Evolutionary conservation across 345 rosid species (phyloP).

Genomic region (Zanthoxylum bungeanum): DNA sequence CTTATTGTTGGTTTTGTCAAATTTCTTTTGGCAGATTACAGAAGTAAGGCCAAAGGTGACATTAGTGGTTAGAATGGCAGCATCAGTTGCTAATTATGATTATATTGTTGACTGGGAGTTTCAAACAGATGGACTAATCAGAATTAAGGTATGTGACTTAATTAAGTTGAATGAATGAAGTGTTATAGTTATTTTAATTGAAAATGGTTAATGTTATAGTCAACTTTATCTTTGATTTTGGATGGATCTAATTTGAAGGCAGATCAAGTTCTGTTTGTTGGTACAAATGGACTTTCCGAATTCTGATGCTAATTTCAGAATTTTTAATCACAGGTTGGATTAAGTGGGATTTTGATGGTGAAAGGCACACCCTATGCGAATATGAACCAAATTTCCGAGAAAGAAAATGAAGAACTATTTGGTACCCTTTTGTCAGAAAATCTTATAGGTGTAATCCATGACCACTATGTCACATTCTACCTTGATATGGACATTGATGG

Average conservation of each 20-base stretch:
- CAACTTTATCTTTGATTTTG: not conserved
- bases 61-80: constrained; percentile 82
- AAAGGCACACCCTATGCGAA: constrained; percentile 64
- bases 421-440: constrained; percentile 90
- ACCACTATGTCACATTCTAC: constrained; percentile 72
- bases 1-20: not conserved
- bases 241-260: not conserved
- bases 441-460: constrained; percentile 77
- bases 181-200: too few species aligned
- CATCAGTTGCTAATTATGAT: constrained; percentile 86
- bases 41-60: constrained; percentile 91
- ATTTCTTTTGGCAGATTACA: constrained; percentile 45
- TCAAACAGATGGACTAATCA: constrained; percentile 78
- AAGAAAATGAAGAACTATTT: constrained; percentile 53
- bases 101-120: constrained; percentile 91
- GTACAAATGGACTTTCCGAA: not conserved
- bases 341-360: constrained; percentile 81
- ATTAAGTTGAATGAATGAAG: too few species aligned
- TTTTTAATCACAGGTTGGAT: constrained; percentile 47
- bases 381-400: constrained; percentile 43
- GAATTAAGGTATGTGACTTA: constrained; percentile 47
- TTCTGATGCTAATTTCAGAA: not conserved
- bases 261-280: not conserved
- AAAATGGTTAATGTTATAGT: too few species aligned
- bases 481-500: constrained; percentile 90